Evolutionary conservation across 176 grass and related monocot species (phyloP).

Genomic region (Eremochloa ophiuroides): DNA sequence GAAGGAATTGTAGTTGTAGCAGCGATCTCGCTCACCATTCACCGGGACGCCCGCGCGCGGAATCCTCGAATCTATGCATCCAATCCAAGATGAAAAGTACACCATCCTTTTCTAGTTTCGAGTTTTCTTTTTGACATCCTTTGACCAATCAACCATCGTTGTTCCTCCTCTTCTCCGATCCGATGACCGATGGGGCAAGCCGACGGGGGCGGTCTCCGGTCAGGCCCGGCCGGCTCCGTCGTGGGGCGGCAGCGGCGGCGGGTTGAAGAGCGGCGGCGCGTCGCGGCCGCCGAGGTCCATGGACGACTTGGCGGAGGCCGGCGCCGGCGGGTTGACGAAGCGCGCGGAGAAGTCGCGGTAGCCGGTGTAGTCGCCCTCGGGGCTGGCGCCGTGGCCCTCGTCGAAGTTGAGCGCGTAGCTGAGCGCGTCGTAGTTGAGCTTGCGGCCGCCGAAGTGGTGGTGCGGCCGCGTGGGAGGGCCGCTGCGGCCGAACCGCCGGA

Average conservation of each 20-base stretch:
- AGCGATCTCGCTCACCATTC: slow-evolving; percentile 1
- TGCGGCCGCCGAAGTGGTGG: slow-evolving; percentile 25
- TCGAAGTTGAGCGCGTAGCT: slow-evolving; percentile 96
- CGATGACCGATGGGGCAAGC: not conserved
- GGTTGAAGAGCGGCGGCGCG: slow-evolving; percentile 47
- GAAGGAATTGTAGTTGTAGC: not conserved
- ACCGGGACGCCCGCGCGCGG: not conserved
- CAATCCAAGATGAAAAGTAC: slow-evolving; percentile 12
- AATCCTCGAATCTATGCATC: not conserved
- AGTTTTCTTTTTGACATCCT: too few species aligned
- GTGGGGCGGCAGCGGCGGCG: not conserved
- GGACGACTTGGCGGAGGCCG: slow-evolving; percentile 55
- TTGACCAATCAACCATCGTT: not conserved
- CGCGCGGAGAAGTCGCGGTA: slow-evolving; percentile 89
- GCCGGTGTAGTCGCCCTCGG: slow-evolving; percentile 51
- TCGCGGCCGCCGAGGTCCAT: slow-evolving; percentile 78
- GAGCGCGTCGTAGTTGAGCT: slow-evolving; percentile 78
- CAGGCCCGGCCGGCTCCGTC: slow-evolving; percentile 12
- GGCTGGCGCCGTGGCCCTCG: slow-evolving; percentile 62
- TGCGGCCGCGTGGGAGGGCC: slow-evolving; percentile 16
- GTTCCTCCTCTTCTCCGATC: not conserved
- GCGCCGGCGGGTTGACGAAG: slow-evolving; percentile 60
- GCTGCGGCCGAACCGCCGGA: slow-evolving; percentile 77
- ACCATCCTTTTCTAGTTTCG: not conserved
- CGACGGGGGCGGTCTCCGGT: not conserved